phyloP scores from a whole-genome alignment of 495 filamentous ascomycete species.

The Aspergillus nanangensis region DNA sequence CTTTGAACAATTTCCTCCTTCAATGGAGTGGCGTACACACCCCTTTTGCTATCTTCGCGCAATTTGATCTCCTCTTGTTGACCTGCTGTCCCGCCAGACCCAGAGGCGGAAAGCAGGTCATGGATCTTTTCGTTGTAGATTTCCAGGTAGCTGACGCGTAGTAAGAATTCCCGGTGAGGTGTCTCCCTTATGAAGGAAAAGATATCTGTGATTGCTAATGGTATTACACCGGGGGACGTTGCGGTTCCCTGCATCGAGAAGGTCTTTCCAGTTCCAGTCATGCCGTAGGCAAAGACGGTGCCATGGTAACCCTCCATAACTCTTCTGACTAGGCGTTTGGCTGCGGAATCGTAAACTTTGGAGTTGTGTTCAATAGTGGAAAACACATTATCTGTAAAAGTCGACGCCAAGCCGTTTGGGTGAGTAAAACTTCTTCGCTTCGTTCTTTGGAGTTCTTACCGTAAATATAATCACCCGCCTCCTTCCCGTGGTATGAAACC shows the following conservation, averaged over 20 bases:
- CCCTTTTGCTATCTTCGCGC: constrained; percentile 90
- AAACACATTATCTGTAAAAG: constrained; percentile 88
- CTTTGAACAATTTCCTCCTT: constrained; percentile 99
- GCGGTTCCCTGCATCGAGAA: constrained; percentile 99
- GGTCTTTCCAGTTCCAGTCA: constrained; percentile 98
- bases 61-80: constrained; percentile 91
- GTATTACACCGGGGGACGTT: constrained; percentile 94
- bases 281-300: constrained; percentile 97
- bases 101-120: constrained; percentile 77
- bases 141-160: constrained; percentile 96
- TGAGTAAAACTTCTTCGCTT: neutral
- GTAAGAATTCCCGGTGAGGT: constrained; percentile 86
- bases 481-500: constrained; percentile 78
- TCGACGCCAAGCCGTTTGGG: constrained; percentile 1
- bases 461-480: constrained; percentile 90
- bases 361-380: constrained; percentile 87
- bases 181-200: constrained; percentile 99
- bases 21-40: constrained; percentile 91
- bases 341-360: constrained; percentile 86
- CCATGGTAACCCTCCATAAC: constrained; percentile 99
- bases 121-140: constrained; percentile 99
- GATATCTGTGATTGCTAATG: constrained; percentile 95
- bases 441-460: constrained; percentile 48
- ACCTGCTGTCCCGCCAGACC: constrained; percentile 40
- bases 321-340: constrained; percentile 88